Percentiles rank a stretch among this genome's conserved stretches.
These are phyloP conservation scores for Solanum hybrid DNA, from an alignment of 305 asterid species.

Conservation along the genomic window DNA sequence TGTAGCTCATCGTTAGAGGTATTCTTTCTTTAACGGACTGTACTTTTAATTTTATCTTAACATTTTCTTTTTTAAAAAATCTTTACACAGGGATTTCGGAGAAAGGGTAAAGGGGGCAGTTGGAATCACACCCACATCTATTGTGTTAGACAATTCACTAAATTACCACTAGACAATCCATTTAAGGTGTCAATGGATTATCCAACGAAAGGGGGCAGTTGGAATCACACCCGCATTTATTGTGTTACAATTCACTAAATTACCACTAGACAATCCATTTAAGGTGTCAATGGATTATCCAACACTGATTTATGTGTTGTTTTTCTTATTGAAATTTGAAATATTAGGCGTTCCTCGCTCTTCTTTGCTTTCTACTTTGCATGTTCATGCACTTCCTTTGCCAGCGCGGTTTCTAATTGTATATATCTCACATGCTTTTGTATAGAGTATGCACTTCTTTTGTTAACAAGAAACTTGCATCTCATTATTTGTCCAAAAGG, in stretches of 20 bases:
- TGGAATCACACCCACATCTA: background rate
- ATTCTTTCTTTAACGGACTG: constrained; percentile 6
- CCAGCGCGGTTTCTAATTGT: background rate
- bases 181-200: background rate
- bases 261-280: background rate
- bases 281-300: background rate
- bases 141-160: background rate
- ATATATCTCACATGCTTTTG: background rate
- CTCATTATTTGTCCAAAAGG: background rate
- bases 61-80: background rate
- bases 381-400: background rate
- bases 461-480: background rate
- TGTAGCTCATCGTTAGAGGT: constrained; percentile 88
- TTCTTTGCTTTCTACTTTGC: background rate
- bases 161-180: background rate
- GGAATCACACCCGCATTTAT: background rate
- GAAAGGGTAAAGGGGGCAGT: background rate
- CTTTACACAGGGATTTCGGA: background rate
- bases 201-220: background rate
- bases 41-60: background rate
- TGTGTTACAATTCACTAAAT: background rate
- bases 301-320: background rate
- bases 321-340: background rate
- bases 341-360: background rate
- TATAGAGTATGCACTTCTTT: background rate